These are phyloP conservation scores for Neurospora sp. DNA, from an alignment of 495 filamentous ascomycete genomes.

Conservation along the genomic window DNA sequence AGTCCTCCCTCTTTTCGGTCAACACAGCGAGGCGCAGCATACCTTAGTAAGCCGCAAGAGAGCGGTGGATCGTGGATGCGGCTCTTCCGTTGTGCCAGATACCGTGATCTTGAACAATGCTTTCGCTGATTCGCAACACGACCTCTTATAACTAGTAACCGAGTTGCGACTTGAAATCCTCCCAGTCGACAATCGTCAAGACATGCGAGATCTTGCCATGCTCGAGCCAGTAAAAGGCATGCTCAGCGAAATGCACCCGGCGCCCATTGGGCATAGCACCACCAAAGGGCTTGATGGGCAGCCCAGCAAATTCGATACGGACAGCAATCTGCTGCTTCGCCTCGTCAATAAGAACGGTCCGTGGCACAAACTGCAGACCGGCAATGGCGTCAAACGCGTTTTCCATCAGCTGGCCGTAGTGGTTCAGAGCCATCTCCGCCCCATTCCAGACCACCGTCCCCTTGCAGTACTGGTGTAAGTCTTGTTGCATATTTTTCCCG, in stretches of 20 bases:
- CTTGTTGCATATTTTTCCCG: conserved; percentile 14
- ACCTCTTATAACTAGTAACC: background rate
- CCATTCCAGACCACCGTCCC: conserved; percentile 17
- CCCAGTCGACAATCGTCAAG: conserved; percentile 25
- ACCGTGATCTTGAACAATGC: background rate
- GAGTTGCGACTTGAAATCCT: conserved; percentile 18
- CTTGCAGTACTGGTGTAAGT: conserved; percentile 18
- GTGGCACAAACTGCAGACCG: conserved; percentile 14
- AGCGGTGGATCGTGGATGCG: background rate
- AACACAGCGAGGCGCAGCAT: background rate
- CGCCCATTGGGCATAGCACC: conserved; percentile 13
- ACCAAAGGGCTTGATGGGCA: conserved; percentile 14
- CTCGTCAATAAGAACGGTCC: conserved; percentile 18
- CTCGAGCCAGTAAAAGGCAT: conserved; percentile 26
- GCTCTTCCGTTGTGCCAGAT: background rate
- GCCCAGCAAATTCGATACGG: conserved; percentile 21
- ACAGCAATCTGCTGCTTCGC: conserved; percentile 16
- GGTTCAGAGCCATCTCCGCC: conserved; percentile 8
- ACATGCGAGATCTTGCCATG: conserved; percentile 25
- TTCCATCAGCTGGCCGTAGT: conserved; percentile 20
- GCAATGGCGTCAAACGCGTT: conserved; percentile 16
- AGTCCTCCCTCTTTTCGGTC: background rate
- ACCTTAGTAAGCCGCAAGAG: background rate
- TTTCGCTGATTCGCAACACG: background rate
- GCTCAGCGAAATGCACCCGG: conserved; percentile 20